Percentiles rank a stretch among this genome's conserved stretches.
Conservation (phyloP, 768 basidiomycete species). For the Serendipita indica region DNA sequence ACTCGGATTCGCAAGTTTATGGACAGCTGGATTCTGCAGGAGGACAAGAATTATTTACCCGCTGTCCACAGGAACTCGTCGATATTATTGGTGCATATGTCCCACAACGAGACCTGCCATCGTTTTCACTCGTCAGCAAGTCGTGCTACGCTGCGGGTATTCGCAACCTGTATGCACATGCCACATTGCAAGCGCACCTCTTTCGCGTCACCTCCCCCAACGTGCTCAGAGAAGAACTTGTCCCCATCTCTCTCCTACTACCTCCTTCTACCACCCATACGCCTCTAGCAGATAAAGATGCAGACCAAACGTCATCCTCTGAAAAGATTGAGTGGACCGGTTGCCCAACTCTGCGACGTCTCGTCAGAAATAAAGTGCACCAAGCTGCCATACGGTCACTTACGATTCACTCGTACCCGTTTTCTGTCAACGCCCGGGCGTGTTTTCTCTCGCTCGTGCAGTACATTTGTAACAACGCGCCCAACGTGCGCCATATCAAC, state of each 20-base stretch:
- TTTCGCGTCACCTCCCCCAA: background rate
- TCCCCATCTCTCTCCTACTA: background rate
- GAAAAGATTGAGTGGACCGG: too few relatives aligned
- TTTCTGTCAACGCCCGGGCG: background rate
- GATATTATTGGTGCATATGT: background rate
- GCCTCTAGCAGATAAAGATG: too few relatives aligned
- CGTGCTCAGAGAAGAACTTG: background rate
- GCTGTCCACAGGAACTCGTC: background rate
- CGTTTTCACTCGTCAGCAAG: background rate
- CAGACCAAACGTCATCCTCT: too few relatives aligned
- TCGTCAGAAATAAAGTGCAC: background rate
- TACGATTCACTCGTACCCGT: background rate
- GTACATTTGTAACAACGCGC: background rate
- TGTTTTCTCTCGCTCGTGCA: background rate
- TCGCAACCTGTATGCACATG: background rate
- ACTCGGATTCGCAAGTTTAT: too few relatives aligned
- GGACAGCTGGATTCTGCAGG: too few relatives aligned
- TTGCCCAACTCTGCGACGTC: background rate
- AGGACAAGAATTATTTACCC: too few relatives aligned
- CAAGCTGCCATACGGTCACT: background rate
- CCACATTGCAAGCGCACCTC: background rate
- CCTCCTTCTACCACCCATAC: background rate
- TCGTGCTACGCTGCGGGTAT: background rate
- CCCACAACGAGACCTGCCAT: background rate
- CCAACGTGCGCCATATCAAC: background rate